Evolutionary conservation across 768 basidiomycete species (phyloP).

Genomic region (Hebeloma cylindrosporum): DNA sequence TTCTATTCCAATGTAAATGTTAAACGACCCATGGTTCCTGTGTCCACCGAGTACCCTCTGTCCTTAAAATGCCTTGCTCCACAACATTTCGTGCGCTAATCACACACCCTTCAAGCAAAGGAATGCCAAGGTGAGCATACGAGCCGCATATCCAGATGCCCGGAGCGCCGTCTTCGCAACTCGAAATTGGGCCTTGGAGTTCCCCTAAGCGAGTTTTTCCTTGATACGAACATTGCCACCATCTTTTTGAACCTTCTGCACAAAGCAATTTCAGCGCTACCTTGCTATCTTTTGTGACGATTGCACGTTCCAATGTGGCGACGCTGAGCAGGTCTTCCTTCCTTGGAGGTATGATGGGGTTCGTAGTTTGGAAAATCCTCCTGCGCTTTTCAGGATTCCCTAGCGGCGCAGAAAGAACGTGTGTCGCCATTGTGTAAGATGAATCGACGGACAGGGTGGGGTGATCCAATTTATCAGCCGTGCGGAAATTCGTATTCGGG

Average conservation of each 20-base stretch:
- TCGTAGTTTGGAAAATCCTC: constrained; percentile 69
- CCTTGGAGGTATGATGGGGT: constrained; percentile 58
- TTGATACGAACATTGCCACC: constrained; percentile 46
- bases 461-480: constrained; percentile 3
- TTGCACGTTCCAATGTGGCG: constrained; percentile 62
- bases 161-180: constrained; percentile 30
- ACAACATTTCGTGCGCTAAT: constrained; percentile 63
- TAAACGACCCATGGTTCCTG: constrained; percentile 24
- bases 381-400: constrained; percentile 33
- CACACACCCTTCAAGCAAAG: constrained; percentile 79
- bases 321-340: constrained; percentile 52
- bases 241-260: constrained; percentile 31
- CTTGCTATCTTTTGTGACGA: constrained; percentile 52
- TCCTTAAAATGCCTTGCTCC: constrained; percentile 40
- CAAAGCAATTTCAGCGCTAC: constrained; percentile 49
- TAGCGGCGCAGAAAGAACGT: constrained; percentile 45
- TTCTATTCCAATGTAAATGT: constrained; percentile 6
- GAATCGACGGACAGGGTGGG: constrained; percentile 38
- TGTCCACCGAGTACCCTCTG: constrained; percentile 32
- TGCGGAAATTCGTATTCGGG: background rate
- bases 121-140: constrained; percentile 71
- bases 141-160: constrained; percentile 74
- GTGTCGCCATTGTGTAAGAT: constrained; percentile 71
- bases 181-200: constrained; percentile 51
- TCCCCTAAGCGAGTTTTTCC: constrained; percentile 41